Evolutionary conservation across 352 stramenopile species (phyloP), one percentile per base, ranked within the genome.

Genomic region (Blastocystis sp.): DNA sequence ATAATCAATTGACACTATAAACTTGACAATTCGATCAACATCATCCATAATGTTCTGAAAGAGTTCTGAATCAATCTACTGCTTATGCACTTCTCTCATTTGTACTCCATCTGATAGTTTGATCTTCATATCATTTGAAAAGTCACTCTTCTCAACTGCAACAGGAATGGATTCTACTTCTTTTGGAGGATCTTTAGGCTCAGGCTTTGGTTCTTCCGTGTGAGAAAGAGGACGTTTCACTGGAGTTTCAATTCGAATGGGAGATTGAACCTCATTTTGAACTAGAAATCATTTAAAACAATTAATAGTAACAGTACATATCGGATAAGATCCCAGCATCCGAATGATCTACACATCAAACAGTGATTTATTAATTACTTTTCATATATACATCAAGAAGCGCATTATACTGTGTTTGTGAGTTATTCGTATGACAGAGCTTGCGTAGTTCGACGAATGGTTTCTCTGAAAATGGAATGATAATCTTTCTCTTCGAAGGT

Each of bases 11-110:
- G 22, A n/a, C 27, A 15, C 35, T 19, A 2, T 7, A 27, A 13
- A 53, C 24, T 17, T 19, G 11, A 76, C 64, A 51, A 76, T 76
- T 0, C 9, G 30, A 0, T 76, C 33, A 7, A 44, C 33, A 44
- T 76, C 64, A 37, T 37, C 53, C 64, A 76, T 76, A 53, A 76
- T 76, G 15, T 37, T 22, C 11, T 37, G 22, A n/a, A 54, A 76
- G 35, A 76, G 33, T 11, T 24, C 42, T 19, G 5, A n/a, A 44
- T 76, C 64, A 22, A 76, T 76, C 64, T 76, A 27, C 7, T 22
- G 9, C 1, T 76, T 17, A 76, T 7, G 15, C 30, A 76, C 6
- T 2, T 17, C 19, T n/a, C 13, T 53, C 3, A 13, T 4, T 0
- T 1, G 35, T 51, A 76, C 64, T 76, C 64, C 64, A n/a, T 76